Base-by-base conservation (phyloP, 2,329 filamentous ascomycete species). In the Didymella sp. region DNA sequence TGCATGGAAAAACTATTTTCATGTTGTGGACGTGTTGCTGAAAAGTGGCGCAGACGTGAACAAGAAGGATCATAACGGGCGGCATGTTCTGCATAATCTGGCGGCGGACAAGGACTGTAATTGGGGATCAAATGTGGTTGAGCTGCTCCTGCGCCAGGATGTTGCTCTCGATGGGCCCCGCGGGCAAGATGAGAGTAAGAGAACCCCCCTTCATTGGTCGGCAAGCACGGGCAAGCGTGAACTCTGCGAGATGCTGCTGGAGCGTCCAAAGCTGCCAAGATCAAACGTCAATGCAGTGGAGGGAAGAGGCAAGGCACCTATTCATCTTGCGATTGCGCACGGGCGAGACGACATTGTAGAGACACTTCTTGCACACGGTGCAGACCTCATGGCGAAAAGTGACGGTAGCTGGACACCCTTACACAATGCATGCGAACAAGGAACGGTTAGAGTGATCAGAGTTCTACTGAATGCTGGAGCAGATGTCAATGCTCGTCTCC, bases 161-260 rank as follows among this genome's bases (percentile, higher is more conserved):
- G 77, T 78, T 56, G 63, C 70, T 11, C 68, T 82, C 27, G 78
- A 81, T 59, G 78, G 76, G 6, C 63, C 65, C 4, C 67, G 68
- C 1, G 77, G 75, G 0, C 72, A 74, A 25, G 80, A 82, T 64
- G 76, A 77, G 48, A 67, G 81, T 21, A 80, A 80, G 9, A 78
- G 84, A 12, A 84, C 82, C 27, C 81, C 85, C 2, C 68, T 87
- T 38, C 79, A 86, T 58, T 86, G 84, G 84, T 84, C 84, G 1
- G 84, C 82, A 31, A 83, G 81, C 22, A 84, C 84, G 41, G 82
- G 82, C 17, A 84, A 85, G 63, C 73, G 79, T 46, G 76, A 77
- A 28, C 73, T 86, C 11, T 81, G 79, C 17, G 77, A 80, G 51
- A 74, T 80, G 62, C 73, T 87, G 25, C 73, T 84, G 5, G 73